Conservation (phyloP, 164 flowering plant genomes). For the Macadamia integrifolia region DNA sequence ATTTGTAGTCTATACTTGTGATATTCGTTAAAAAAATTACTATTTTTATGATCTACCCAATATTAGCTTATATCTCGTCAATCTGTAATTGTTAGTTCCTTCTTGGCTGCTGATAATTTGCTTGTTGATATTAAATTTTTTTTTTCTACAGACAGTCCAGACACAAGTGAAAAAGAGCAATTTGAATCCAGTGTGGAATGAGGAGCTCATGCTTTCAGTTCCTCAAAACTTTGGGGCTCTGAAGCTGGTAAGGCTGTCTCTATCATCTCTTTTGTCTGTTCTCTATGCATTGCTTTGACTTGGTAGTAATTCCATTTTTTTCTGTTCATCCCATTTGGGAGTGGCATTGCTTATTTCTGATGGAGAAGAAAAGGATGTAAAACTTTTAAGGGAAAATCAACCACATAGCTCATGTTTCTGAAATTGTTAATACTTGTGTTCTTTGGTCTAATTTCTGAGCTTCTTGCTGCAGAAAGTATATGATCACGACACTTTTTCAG, state of each 20-base stretch:
- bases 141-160: slow-evolving; percentile 52
- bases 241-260: slow-evolving; percentile 57
- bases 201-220: slow-evolving; percentile 94
- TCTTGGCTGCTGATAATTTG: not conserved
- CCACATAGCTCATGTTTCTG: not conserved
- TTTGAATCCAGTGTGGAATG: slow-evolving; percentile 90
- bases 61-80: not conserved
- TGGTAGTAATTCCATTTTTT: too few species aligned
- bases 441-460: not conserved
- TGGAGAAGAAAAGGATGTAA: too few species aligned
- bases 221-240: slow-evolving; percentile 68
- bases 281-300: too few species aligned
- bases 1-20: slow-evolving; percentile 1
- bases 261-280: not conserved
- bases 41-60: not conserved
- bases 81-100: not conserved
- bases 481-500: slow-evolving; percentile 66
- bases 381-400: too few species aligned
- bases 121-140: not conserved
- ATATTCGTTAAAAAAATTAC: too few species aligned
- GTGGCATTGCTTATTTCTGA: too few species aligned
- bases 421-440: not conserved
- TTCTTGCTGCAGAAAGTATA: slow-evolving; percentile 24
- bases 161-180: slow-evolving; percentile 68
- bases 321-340: too few species aligned